Percentiles rank a stretch among this genome's conserved stretches.
Evolutionary conservation across 1,139 yeast genomes (phyloP).

Genomic region (Suhomyces terraborum): DNA sequence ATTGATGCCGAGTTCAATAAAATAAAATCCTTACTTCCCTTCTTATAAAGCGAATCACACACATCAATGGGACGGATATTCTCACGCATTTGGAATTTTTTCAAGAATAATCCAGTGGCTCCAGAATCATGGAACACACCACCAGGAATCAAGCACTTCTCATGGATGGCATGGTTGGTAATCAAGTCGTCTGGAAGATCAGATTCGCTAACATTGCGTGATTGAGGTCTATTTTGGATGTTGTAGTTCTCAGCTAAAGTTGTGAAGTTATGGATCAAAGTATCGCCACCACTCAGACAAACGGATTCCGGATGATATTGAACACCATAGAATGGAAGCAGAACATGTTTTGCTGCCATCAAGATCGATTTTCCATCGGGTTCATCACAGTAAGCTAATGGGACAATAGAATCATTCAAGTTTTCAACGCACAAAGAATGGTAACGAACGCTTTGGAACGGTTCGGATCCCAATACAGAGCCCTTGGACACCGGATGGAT

Average conservation of each 20-base stretch:
- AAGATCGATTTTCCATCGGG: conserved; percentile 40
- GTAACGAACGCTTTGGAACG: conserved; percentile 76
- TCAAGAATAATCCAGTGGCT: conserved; percentile 16
- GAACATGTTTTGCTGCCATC: conserved; percentile 75
- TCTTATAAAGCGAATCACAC: conserved; percentile 45
- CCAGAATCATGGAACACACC: conserved; percentile 12
- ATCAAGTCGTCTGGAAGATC: conserved; percentile 15
- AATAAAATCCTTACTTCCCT: conserved; percentile 40
- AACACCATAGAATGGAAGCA: conserved; percentile 81
- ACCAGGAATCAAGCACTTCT: conserved; percentile 18
- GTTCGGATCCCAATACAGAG: conserved; percentile 21
- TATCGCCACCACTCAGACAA: conserved; percentile 70
- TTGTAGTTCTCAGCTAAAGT: conserved; percentile 48
- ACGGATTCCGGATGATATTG: conserved; percentile 98
- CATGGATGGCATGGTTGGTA: conserved; percentile 22
- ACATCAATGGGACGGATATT: conserved; percentile 41
- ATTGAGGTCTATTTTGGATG: conserved; percentile 16
- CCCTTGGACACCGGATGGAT: conserved; percentile 47
- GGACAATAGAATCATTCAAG: conserved; percentile 38
- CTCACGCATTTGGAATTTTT: conserved; percentile 20
- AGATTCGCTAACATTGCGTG: conserved; percentile 1
- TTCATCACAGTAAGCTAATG: conserved; percentile 57
- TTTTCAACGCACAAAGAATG: conserved; percentile 75
- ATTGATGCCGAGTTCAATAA: conserved; percentile 71
- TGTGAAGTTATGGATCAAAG: conserved; percentile 65